phyloP scores from a whole-genome alignment of 106 monocot genomes.

The Dendrobium catenatum region DNA sequence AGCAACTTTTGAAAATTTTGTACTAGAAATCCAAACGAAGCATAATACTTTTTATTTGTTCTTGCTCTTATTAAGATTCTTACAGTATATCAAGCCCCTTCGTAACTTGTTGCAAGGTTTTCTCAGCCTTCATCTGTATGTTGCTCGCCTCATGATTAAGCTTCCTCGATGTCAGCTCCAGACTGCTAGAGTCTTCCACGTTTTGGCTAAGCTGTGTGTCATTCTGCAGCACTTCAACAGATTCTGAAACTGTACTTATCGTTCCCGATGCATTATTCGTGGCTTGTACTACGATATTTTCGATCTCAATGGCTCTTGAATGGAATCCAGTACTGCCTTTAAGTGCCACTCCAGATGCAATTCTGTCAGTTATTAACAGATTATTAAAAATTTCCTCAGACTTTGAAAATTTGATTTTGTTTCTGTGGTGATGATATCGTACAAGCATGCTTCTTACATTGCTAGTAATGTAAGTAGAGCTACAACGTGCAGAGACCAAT shows the following conservation, averaged over 20 bases:
- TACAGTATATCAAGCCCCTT: conserved; percentile 70
- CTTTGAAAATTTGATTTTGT: neutral
- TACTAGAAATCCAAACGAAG: no score
- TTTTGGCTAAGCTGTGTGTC: conserved; percentile 18
- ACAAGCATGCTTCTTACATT: conserved; percentile 39
- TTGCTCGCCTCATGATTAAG: conserved; percentile 45
- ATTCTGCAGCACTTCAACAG: conserved; percentile 45
- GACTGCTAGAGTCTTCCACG: conserved; percentile 8
- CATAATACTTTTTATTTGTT: neutral
- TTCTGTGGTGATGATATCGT: neutral
- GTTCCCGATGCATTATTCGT: conserved; percentile 54
- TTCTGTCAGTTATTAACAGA: conserved; percentile 21
- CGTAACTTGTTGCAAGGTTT: conserved; percentile 31
- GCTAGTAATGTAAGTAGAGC: conserved; percentile 37
- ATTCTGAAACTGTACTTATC: conserved; percentile 49
- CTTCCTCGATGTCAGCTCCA: conserved; percentile 41
- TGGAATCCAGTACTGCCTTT: conserved; percentile 51
- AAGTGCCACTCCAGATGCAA: conserved; percentile 56
- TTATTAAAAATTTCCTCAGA: neutral
- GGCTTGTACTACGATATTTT: conserved; percentile 41
- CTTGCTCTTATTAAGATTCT: conserved; percentile 14
- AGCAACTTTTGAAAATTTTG: no score
- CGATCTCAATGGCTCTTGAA: conserved; percentile 43
- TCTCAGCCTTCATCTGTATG: conserved; percentile 51
- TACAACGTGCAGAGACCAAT: conserved; percentile 30